Conservation (phyloP, 2,329 filamentous ascomycete species). For the Colletotrichum sp. region DNA sequence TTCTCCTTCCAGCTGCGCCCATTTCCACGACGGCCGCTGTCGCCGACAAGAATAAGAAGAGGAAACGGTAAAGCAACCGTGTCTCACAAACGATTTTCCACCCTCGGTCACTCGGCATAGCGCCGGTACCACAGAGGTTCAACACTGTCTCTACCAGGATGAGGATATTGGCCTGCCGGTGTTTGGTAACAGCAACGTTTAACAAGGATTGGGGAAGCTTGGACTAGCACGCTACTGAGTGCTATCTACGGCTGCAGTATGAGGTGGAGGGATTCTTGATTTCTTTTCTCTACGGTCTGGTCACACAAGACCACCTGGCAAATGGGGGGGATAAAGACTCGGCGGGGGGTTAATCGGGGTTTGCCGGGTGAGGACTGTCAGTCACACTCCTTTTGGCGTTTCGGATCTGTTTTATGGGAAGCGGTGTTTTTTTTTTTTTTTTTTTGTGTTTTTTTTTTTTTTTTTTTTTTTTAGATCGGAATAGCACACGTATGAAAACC, state of each 20-base stretch:
- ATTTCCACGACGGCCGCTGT: conserved; percentile 39
- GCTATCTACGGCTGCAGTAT: background rate
- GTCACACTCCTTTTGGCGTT: conserved; percentile 24
- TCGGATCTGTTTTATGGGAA: conserved; percentile 9
- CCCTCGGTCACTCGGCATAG: background rate
- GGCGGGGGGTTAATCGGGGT: conserved; percentile 7
- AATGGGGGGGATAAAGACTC: background rate
- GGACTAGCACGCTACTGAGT: background rate
- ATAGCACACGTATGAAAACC: no score
- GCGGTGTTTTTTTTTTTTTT: conserved; percentile 10
- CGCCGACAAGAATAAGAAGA: conserved; percentile 66
- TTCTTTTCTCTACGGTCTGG: background rate
- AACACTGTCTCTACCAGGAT: conserved; percentile 1
- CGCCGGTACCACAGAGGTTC: background rate
- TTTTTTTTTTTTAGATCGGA: conserved; percentile 16
- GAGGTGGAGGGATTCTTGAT: background rate
- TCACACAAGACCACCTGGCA: conserved; percentile 9
- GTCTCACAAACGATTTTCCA: background rate
- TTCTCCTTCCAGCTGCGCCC: conserved; percentile 49
- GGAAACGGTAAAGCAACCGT: conserved; percentile 55
- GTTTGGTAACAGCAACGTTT: background rate
- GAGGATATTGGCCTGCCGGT: background rate
- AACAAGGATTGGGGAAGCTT: background rate
- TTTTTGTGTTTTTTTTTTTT: background rate
- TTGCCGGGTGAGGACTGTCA: conserved; percentile 9